Evolutionary conservation across 2,329 filamentous ascomycete genomes (phyloP), one percentile per base, ranked within the genome.

Genomic region (Massarina eburnea): DNA sequence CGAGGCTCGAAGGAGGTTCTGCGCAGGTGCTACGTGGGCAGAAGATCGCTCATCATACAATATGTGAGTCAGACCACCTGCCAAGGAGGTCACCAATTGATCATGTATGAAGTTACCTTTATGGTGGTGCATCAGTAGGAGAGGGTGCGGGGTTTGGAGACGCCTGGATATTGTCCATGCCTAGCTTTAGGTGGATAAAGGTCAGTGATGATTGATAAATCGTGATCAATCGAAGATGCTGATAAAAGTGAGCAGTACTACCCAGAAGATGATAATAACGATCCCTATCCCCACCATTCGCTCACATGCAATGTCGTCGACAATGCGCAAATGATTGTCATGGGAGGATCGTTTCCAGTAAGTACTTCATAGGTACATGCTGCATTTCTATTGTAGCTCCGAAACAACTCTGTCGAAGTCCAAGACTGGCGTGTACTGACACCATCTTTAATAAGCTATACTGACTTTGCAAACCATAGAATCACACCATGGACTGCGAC

Each of bases 131-230:
- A 10, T 73, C 73, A 9, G 72, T 80, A 42, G 70, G 72, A 1
- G 61, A 76, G 19, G 54, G 54, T 1, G 27, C 44, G 2, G 80
- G 80, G 15, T 83, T 73, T 58, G 78, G 82, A 54, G 81, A 85
- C 64, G 73, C 83, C 45, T 84, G 81, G 56, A 77, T 84, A 35
- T 71, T 85, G 14, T 76, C 75, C 18, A 70, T 85, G 9, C 82
- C 82, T 1, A 77, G 78, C 8, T 85, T 85, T 61, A 78, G 71
- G 8, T 85, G 81, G 81, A 78, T 82, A 47, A 79, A 78, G 53
- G 52, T 53, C 30, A 43, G 44, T 29, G 2, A 20, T 4, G n/a
- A 27, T 10, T 21, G 24, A 20, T n/a, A n/a, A n/a, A n/a, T n/a
- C n/a, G n/a, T n/a, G n/a, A n/a, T n/a, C n/a, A n/a, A n/a, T n/a